A percentile compares a stretch with the other conserved stretches of the same genome.
Evolutionary conservation across 2,329 filamentous ascomycete species (phyloP).

Genomic region (Hirsutella minnesotensis): DNA sequence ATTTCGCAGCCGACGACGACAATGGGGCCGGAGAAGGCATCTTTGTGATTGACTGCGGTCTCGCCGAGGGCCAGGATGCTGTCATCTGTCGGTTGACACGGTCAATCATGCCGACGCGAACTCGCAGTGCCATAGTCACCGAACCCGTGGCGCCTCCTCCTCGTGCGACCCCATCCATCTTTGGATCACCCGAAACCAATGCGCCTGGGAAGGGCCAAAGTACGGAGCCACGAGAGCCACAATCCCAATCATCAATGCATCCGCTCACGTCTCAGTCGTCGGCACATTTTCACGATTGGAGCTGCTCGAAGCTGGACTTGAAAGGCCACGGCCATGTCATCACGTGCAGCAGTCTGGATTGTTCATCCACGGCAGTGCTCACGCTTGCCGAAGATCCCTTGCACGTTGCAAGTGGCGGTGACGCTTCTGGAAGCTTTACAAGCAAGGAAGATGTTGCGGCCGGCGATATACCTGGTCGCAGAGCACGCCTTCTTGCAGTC

Average conservation of each 20-base stretch:
- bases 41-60: slow-evolving; percentile 61
- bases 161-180: slow-evolving; percentile 15
- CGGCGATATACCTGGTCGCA: slow-evolving; percentile 68
- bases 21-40: slow-evolving; percentile 64
- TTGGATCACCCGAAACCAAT: slow-evolving; percentile 10
- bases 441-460: slow-evolving; percentile 21
- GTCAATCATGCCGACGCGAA: slow-evolving; percentile 11
- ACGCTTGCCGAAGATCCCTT: slow-evolving; percentile 71
- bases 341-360: slow-evolving; percentile 62
- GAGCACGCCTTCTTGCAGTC: slow-evolving; percentile 67
- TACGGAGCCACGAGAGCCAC: background rate
- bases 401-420: slow-evolving; percentile 28
- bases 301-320: slow-evolving; percentile 26
- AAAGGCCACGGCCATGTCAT: slow-evolving; percentile 45
- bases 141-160: slow-evolving; percentile 3
- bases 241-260: background rate
- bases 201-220: background rate
- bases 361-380: slow-evolving; percentile 58
- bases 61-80: slow-evolving; percentile 42
- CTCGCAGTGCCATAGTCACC: slow-evolving; percentile 3
- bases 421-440: slow-evolving; percentile 25
- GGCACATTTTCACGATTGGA: slow-evolving; percentile 19
- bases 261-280: slow-evolving; percentile 7
- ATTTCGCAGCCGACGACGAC: slow-evolving; percentile 77
- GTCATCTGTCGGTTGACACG: slow-evolving; percentile 32